Evolutionary conservation across 768 basidiomycete genomes (phyloP).

Genomic region (Sarcodon aspratus): DNA sequence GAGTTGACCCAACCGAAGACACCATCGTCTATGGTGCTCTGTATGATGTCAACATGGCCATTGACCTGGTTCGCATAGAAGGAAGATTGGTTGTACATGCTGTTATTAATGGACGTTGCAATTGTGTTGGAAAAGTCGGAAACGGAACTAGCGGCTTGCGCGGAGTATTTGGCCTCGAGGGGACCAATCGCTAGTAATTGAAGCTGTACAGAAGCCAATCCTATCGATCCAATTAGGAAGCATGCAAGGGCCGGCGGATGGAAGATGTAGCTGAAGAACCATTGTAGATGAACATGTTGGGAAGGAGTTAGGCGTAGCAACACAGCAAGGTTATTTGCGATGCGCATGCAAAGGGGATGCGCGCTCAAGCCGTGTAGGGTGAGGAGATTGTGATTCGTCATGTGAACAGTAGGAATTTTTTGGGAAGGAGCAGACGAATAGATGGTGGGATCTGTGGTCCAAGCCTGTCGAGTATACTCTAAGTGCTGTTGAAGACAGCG

Average conservation of each 20-base stretch:
- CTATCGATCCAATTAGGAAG: conserved; percentile 88
- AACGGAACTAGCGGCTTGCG: conserved; percentile 46
- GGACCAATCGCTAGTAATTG: conserved; percentile 77
- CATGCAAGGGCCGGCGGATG: conserved; percentile 86
- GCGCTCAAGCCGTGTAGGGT: conserved; percentile 56
- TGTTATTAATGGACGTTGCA: conserved; percentile 64
- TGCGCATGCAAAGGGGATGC: conserved; percentile 65
- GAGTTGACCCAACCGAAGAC: conserved; percentile 93
- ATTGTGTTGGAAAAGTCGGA: conserved; percentile 62
- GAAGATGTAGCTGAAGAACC: conserved; percentile 88
- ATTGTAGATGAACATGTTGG: conserved; percentile 62
- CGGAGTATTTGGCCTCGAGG: conserved; percentile 56
- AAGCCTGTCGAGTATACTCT: conserved; percentile 62
- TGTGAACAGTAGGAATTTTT: conserved; percentile 38
- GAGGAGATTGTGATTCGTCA: conserved; percentile 71
- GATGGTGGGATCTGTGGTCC: conserved; percentile 62
- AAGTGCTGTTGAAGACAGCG: conserved; percentile 54
- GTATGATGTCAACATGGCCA: conserved; percentile 50
- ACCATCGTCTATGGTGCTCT: conserved; percentile 72
- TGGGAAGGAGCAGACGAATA: conserved; percentile 25
- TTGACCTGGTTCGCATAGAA: conserved; percentile 76
- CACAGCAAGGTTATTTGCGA: conserved; percentile 42
- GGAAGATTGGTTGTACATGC: conserved; percentile 74
- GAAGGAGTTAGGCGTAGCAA: conserved; percentile 43
- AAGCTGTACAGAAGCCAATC: conserved; percentile 74